phyloP scores from a whole-genome alignment of 345 rosid species.

The Eucalyptus coolabah region DNA sequence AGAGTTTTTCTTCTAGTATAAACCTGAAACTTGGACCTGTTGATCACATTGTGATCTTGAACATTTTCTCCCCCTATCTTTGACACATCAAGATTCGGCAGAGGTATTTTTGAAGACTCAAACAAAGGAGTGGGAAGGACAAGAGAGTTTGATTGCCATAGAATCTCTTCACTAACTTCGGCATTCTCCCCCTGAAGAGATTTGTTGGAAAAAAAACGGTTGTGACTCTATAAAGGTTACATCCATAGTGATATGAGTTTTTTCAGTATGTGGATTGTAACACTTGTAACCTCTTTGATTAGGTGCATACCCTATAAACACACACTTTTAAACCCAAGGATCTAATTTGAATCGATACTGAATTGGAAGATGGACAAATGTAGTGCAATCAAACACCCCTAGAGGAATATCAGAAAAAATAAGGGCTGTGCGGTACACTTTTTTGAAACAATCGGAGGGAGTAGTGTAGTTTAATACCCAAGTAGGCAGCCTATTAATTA shows the following conservation, averaged over 20 bases:
- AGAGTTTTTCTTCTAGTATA: background rate
- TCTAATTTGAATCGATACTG: background rate
- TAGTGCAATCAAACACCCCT: background rate
- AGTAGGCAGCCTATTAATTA: background rate
- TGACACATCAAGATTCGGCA: background rate
- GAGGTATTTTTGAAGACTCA: accelerated
- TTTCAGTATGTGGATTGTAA: background rate
- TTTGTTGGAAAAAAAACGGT: background rate
- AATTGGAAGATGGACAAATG: background rate
- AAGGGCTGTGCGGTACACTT: accelerated
- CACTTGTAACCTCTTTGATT: background rate
- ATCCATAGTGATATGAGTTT: background rate
- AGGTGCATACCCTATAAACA: background rate
- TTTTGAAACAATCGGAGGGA: background rate
- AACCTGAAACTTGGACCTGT: accelerated
- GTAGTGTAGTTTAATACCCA: background rate
- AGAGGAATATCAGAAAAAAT: background rate
- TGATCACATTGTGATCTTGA: background rate
- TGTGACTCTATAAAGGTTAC: background rate
- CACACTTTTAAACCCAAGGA: accelerated
- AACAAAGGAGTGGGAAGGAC: background rate
- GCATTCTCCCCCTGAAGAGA: background rate
- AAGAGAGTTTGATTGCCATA: accelerated
- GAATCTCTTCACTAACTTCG: background rate
- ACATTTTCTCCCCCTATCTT: background rate